Evolutionary conservation across 1,284 basidiomycete genomes (phyloP).

Genomic region (Moesziomyces sp.): DNA sequence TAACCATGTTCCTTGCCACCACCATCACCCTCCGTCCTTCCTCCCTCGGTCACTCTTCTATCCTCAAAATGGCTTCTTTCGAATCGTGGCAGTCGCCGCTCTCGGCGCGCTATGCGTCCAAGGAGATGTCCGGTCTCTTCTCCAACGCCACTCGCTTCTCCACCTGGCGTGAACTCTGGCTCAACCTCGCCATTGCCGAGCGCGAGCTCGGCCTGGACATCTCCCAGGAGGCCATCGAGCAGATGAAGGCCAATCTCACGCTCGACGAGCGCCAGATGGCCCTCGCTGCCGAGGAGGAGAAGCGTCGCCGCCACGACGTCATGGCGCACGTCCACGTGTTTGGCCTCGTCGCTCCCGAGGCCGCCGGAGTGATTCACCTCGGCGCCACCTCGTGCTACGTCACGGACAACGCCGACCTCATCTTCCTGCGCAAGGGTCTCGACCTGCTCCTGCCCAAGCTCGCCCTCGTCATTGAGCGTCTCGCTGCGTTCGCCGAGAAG

Average conservation of each 20-base stretch:
- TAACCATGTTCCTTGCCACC: not conserved
- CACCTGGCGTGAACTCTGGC: conserved; percentile 97
- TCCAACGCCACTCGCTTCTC: conserved; percentile 90
- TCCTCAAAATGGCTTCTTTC: conserved; percentile 37
- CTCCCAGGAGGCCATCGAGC: conserved; percentile 86
- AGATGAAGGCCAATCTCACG: conserved; percentile 89
- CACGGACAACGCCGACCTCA: conserved; percentile 89
- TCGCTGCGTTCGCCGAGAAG: conserved; percentile 79
- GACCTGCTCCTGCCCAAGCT: conserved; percentile 87
- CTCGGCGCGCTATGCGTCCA: conserved; percentile 87
- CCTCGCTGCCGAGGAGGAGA: conserved; percentile 91
- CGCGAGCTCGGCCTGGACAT: conserved; percentile 93
- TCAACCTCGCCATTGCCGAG: conserved; percentile 94
- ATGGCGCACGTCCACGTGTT: conserved; percentile 99
- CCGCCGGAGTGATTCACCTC: conserved; percentile 95
- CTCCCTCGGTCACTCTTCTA: not conserved
- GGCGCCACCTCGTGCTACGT: conserved; percentile 99
- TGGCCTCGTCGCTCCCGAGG: conserved; percentile 90
- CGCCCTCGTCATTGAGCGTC: conserved; percentile 86
- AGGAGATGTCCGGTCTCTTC: conserved; percentile 97
- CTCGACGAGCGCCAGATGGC: conserved; percentile 91
- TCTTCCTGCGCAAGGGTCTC: conserved; percentile 90
- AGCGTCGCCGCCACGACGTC: conserved; percentile 96
- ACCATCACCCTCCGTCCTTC: not conserved
- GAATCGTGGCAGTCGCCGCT: conserved; percentile 66